Conservation (phyloP, 2,329 filamentous ascomycete genomes). For the Fusarium subglutinans region DNA sequence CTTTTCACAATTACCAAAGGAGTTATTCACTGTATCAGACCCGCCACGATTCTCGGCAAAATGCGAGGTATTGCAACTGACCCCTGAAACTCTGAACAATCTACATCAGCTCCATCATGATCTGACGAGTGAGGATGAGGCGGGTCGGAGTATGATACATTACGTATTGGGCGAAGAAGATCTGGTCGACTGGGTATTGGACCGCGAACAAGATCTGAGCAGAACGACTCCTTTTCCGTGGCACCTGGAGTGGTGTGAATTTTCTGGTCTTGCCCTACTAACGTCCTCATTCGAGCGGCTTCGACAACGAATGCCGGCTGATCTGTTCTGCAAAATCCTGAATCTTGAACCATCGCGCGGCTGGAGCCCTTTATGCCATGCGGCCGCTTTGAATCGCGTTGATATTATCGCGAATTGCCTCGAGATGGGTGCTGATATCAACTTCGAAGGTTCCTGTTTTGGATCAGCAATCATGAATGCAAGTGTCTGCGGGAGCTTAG, state of each 20-base stretch:
- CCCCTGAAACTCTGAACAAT: neutral
- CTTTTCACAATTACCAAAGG: neutral
- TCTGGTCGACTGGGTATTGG: neutral
- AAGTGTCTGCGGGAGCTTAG: slow-evolving; percentile 1
- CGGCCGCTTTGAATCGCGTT: neutral
- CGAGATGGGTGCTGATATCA: neutral
- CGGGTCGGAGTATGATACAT: slow-evolving; percentile 6
- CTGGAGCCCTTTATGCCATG: slow-evolving; percentile 20
- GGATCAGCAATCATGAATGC: slow-evolving; percentile 20
- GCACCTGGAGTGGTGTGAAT: neutral
- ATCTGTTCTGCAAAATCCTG: neutral
- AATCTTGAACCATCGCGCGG: slow-evolving; percentile 15
- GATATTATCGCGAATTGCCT: slow-evolving; percentile 7
- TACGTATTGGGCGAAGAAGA: neutral
- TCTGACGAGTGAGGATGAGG: neutral
- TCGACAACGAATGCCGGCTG: neutral
- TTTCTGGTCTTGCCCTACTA: neutral
- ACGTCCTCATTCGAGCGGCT: neutral
- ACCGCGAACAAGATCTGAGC: accelerated
- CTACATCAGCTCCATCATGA: neutral
- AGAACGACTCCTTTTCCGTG: slow-evolving; percentile 2
- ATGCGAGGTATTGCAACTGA: neutral
- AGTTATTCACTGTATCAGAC: neutral
- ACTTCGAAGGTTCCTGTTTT: slow-evolving; percentile 11
- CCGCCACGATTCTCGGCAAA: neutral